phyloP scores from a whole-genome alignment of 805 yeast genomes.

The Metschnikowia cubensis region DNA sequence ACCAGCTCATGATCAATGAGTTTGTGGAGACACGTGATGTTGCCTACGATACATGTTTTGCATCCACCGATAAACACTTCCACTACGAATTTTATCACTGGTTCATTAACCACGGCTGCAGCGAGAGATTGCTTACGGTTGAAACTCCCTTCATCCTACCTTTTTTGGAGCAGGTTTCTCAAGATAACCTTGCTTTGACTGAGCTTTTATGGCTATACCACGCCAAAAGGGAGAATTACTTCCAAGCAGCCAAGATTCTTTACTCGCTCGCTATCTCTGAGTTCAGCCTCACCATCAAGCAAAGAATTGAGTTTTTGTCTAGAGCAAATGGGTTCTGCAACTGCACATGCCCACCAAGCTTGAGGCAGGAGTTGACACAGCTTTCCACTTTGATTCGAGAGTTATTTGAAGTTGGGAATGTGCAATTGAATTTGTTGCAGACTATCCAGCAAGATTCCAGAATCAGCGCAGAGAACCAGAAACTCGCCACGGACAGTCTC shows the following conservation, averaged over 20 bases:
- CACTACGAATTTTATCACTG: slow-evolving; percentile 91
- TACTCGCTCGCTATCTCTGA: slow-evolving; percentile 71
- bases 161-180: slow-evolving; percentile 66
- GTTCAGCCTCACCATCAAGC: slow-evolving; percentile 61
- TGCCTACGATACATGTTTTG: slow-evolving; percentile 70
- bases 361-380: slow-evolving; percentile 72
- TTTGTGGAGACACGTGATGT: slow-evolving; percentile 60
- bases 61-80: slow-evolving; percentile 75
- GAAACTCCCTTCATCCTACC: slow-evolving; percentile 78
- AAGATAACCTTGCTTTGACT: slow-evolving; percentile 65
- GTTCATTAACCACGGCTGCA: slow-evolving; percentile 74
- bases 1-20: slow-evolving; percentile 44
- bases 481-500: slow-evolving; percentile 49
- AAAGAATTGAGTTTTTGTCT: slow-evolving; percentile 82
- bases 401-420: slow-evolving; percentile 77
- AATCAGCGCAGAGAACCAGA: slow-evolving; percentile 45
- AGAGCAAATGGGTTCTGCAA: slow-evolving; percentile 92
- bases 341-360: slow-evolving; percentile 71
- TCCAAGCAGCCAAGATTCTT: slow-evolving; percentile 75
- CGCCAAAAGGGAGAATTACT: slow-evolving; percentile 74
- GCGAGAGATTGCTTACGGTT: slow-evolving; percentile 71
- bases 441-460: slow-evolving; percentile 51
- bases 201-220: slow-evolving; percentile 86
- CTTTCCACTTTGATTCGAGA: slow-evolving; percentile 70
- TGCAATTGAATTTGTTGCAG: slow-evolving; percentile 65